These are phyloP conservation scores for Euphrasia arctica DNA, from an alignment of 305 asterid genomes.

Conservation along the genomic window DNA sequence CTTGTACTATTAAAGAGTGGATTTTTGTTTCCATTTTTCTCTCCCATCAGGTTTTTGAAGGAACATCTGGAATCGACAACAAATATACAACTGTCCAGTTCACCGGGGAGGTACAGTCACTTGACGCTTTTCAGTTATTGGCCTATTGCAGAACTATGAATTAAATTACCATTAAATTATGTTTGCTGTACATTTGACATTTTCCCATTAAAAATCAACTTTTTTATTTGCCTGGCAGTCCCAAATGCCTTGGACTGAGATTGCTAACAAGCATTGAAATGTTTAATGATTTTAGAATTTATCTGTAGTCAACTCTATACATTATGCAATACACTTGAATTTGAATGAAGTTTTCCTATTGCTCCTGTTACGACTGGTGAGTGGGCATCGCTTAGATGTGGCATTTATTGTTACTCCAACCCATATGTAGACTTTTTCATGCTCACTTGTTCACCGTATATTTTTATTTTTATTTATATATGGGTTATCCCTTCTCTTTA, in stretches of 20 bases:
- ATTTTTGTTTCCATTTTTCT: slow-evolving; percentile 17
- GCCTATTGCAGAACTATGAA: neutral
- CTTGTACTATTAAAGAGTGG: slow-evolving; percentile 1
- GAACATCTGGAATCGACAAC: slow-evolving; percentile 98
- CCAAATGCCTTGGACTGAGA: neutral
- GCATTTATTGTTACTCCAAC: neutral
- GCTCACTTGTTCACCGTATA: neutral
- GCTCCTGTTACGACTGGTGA: neutral
- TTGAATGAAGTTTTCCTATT: slow-evolving; percentile 1
- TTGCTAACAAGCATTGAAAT: slow-evolving; percentile 1
- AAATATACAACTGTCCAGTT: slow-evolving; percentile 95
- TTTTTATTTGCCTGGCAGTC: neutral
- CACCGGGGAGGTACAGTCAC: slow-evolving; percentile 82
- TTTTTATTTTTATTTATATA: neutral
- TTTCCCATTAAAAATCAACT: neutral
- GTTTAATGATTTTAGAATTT: neutral
- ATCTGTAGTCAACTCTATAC: neutral
- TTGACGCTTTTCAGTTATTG: slow-evolving; percentile 8
- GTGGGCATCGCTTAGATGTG: slow-evolving; percentile 2
- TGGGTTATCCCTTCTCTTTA: neutral
- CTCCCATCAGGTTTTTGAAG: slow-evolving; percentile 80
- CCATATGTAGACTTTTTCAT: neutral
- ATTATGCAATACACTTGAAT: neutral
- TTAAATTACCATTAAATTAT: slow-evolving; percentile 17
- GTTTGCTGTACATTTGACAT: neutral